A percentile compares a stretch with the other conserved stretches of the same genome.
These are phyloP conservation scores for Ilyonectria mors-panacis DNA, from an alignment of 2,329 filamentous ascomycete species.

Conservation along the genomic window DNA sequence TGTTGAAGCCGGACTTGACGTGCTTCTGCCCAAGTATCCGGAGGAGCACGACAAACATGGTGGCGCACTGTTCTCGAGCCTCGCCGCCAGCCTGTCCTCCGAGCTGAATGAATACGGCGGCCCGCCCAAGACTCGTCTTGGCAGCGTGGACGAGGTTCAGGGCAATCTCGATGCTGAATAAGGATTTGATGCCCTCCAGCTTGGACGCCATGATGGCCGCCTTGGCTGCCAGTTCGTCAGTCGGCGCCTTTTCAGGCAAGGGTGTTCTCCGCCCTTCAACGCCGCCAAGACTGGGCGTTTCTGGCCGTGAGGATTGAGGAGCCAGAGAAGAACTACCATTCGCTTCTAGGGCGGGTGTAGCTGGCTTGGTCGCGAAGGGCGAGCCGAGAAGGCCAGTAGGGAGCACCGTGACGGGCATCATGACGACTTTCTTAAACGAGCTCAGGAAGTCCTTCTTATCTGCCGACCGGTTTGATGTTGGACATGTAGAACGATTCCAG, in stretches of 20 bases:
- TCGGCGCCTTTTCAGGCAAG: slow-evolving; percentile 78
- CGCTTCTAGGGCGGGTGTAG: slow-evolving; percentile 40
- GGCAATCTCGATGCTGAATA: slow-evolving; percentile 97
- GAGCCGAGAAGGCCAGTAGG: slow-evolving; percentile 75
- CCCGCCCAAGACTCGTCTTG: slow-evolving; percentile 88
- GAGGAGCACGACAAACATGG: slow-evolving; percentile 88
- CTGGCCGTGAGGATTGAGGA: slow-evolving; percentile 62
- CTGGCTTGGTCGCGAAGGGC: slow-evolving; percentile 67
- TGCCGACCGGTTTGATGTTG: slow-evolving; percentile 92
- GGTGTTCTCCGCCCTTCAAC: slow-evolving; percentile 58
- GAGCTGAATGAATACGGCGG: slow-evolving; percentile 84
- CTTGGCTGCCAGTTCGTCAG: slow-evolving; percentile 93
- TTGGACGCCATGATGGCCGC: slow-evolving; percentile 97
- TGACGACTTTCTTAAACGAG: slow-evolving; percentile 98
- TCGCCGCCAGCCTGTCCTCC: slow-evolving; percentile 86
- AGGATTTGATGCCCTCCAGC: slow-evolving; percentile 91
- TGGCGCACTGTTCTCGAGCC: slow-evolving; percentile 88
- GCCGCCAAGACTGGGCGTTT: slow-evolving; percentile 62
- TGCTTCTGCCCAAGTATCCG: slow-evolving; percentile 89
- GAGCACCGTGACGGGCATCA: slow-evolving; percentile 97
- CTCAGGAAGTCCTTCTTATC: slow-evolving; percentile 97
- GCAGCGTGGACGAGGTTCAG: slow-evolving; percentile 90
- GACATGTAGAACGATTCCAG: slow-evolving; percentile 97
- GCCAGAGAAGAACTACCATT: slow-evolving; percentile 44
- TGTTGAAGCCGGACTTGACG: slow-evolving; percentile 93